phyloP scores from a whole-genome alignment of 768 basidiomycete genomes.

The Trametes cingulata region DNA sequence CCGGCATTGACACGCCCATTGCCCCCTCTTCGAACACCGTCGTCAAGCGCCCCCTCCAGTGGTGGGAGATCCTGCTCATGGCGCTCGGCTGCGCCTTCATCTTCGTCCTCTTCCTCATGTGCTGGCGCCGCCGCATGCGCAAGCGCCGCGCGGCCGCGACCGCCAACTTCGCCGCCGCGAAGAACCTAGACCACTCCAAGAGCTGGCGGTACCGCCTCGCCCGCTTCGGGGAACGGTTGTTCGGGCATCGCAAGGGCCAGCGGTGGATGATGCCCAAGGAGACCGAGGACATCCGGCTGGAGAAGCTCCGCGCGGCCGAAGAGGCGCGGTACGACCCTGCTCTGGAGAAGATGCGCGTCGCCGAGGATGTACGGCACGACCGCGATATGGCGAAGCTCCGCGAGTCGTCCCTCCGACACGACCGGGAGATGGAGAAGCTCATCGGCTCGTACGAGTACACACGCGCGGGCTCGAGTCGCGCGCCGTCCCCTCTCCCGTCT shows the following conservation, averaged over 20 bases:
- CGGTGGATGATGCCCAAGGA: slow-evolving; percentile 28
- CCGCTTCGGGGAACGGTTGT: slow-evolving; percentile 59
- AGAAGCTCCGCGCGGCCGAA: slow-evolving; percentile 51
- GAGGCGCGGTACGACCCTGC: slow-evolving; percentile 48
- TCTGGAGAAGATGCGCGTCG: slow-evolving; percentile 28
- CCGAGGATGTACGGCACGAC: slow-evolving; percentile 44
- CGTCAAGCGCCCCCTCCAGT: slow-evolving; percentile 46
- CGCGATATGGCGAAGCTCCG: slow-evolving; percentile 34
- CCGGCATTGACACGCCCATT: slow-evolving; percentile 56
- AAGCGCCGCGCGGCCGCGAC: slow-evolving; percentile 70
- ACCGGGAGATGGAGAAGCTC: slow-evolving; percentile 48
- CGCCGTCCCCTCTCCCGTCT: slow-evolving; percentile 46
- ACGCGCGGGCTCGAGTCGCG: slow-evolving; percentile 38
- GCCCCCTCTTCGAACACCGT: slow-evolving; percentile 22
- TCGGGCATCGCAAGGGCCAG: slow-evolving; percentile 45
- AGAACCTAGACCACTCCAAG: slow-evolving; percentile 47
- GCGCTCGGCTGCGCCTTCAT: slow-evolving; percentile 79
- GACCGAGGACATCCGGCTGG: slow-evolving; percentile 50
- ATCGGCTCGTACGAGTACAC: slow-evolving; percentile 49
- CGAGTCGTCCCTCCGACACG: slow-evolving; percentile 9
- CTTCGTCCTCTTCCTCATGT: slow-evolving; percentile 63
- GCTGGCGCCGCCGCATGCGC: slow-evolving; percentile 70
- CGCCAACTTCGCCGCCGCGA: slow-evolving; percentile 60
- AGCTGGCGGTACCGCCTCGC: slow-evolving; percentile 59
- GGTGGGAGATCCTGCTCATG: slow-evolving; percentile 90